These are phyloP conservation scores for Rutstroemia sp. DNA, from an alignment of 2,329 filamentous ascomycete genomes.

Conservation along the genomic window DNA sequence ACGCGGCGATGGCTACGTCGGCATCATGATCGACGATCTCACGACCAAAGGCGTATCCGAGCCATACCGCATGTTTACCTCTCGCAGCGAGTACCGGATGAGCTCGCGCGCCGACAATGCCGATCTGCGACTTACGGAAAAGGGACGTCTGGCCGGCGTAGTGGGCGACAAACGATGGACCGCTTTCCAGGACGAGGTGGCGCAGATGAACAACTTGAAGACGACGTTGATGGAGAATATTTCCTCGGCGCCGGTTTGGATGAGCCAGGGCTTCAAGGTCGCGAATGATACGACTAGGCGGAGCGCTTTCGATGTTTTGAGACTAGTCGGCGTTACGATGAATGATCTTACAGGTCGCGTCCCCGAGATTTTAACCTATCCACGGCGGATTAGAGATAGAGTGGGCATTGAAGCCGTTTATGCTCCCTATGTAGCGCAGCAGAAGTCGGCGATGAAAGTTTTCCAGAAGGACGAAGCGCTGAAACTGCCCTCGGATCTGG, in stretches of 20 bases:
- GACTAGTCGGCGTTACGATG: conserved; percentile 53
- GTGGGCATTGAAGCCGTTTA: conserved; percentile 80
- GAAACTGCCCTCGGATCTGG: conserved; percentile 61
- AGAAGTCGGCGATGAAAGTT: conserved; percentile 56
- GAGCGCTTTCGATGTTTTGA: conserved; percentile 72
- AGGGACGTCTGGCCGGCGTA: conserved; percentile 69
- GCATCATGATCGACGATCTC: conserved; percentile 97
- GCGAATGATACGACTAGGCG: conserved; percentile 59
- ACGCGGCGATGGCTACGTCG: conserved; percentile 88
- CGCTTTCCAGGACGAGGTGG: conserved; percentile 55
- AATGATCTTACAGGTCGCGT: conserved; percentile 50
- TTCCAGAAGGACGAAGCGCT: conserved; percentile 74
- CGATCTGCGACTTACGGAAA: conserved; percentile 74
- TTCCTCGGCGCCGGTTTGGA: conserved; percentile 60
- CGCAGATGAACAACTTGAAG: conserved; percentile 61
- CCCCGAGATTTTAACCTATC: conserved; percentile 47
- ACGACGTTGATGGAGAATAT: conserved; percentile 49
- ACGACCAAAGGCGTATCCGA: conserved; percentile 95
- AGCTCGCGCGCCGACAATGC: conserved; percentile 89
- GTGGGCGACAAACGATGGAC: conserved; percentile 75
- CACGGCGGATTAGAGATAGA: conserved; percentile 53
- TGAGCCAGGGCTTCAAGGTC: conserved; percentile 59
- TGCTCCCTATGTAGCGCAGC: conserved; percentile 74
- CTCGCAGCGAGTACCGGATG: conserved; percentile 91
- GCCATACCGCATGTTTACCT: conserved; percentile 97